A percentile compares a stretch with the other conserved stretches of the same genome.
phyloP scores from a whole-genome alignment of 208 protist species.

The Wallacemonas rigidus region DNA sequence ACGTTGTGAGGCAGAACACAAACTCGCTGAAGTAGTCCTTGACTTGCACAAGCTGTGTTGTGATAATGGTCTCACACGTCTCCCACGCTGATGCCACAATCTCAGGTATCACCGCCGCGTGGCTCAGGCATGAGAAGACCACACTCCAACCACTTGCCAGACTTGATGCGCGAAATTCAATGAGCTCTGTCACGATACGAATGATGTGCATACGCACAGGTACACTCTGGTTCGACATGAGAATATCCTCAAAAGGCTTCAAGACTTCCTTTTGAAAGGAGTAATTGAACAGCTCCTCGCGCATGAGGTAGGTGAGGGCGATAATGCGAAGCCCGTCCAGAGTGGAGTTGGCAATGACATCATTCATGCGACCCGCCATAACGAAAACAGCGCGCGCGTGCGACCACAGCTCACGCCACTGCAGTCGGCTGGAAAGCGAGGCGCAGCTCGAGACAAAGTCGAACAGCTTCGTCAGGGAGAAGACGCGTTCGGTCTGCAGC shows the following conservation, averaged over 20 bases:
- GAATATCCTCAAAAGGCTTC: conserved; percentile 71
- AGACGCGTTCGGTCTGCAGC: conserved; percentile 68
- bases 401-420: conserved; percentile 84
- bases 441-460: conserved; percentile 86
- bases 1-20: conserved; percentile 84
- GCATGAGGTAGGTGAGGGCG: conserved; percentile 73
- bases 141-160: conserved; percentile 86
- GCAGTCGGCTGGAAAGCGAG: conserved; percentile 66
- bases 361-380: conserved; percentile 47
- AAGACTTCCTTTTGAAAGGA: conserved; percentile 88
- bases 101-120: conserved; percentile 75
- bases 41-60: conserved; percentile 54
- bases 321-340: conserved; percentile 73
- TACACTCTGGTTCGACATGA: conserved; percentile 71
- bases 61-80: conserved; percentile 66
- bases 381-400: conserved; percentile 75
- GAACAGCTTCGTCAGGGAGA: conserved; percentile 82
- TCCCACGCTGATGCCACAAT: conserved; percentile 66
- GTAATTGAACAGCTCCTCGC: conserved; percentile 81
- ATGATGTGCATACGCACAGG: conserved; percentile 65
- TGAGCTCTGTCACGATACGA: conserved; percentile 70
- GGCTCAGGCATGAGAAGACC: conserved; percentile 81
- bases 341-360: conserved; percentile 37
- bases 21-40: conserved; percentile 86
- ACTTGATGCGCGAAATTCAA: conserved; percentile 67